Base-by-base conservation (phyloP, 208 protist genomes). In the Crithidia brevicula region DNA sequence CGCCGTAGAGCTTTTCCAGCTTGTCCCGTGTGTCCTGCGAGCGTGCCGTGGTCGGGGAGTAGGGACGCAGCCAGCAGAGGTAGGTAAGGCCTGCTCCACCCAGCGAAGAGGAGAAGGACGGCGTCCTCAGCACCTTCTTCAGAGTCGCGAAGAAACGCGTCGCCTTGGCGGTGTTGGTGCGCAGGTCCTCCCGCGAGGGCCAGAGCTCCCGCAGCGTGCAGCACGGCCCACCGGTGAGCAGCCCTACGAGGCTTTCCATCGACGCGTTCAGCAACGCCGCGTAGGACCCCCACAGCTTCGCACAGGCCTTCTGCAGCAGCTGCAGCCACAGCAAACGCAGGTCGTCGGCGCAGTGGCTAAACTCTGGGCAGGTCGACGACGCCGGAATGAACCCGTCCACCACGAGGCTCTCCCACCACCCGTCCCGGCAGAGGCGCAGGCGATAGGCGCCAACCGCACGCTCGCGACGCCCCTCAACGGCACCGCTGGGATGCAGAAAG, bases 271-370 rank as follows among this genome's bases (percentile, higher is more conserved):
- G 57, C 16, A 90, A 69, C 20, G 77, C 66, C 2, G 82, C 72
- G 74, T 93, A 95, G 27, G 82, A 89, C 16, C 86, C 86, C 25
- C 79, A 56, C 7, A 77, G 22, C 73, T 96, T 96, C 28, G 88
- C 88, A 65, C 92, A 93, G 22, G 85, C 87, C 81, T 95, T 95
- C 63, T 95, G 77, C 4, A 93, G 61, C 20, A 96, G 47, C 0
- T 78, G 77, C 20, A 89, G 47, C 91, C 91, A 96, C 50, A 93
- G 53, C 33, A 82, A 59, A 7, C 68, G 47, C 31, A 78, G 68
- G 53, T 91, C 82, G n/a, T 69, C 40, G 7, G 40, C 13, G 22
- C 34, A 74, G 4, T 74, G 60, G 10, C 66, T 77, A 59, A 83
- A 88, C 51, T 75, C 62, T 0, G 76, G 83, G n/a, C 42, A 51